Evolutionary conservation across 2,329 filamentous ascomycete species (phyloP).

Genomic region (Fusarium miscanthi): DNA sequence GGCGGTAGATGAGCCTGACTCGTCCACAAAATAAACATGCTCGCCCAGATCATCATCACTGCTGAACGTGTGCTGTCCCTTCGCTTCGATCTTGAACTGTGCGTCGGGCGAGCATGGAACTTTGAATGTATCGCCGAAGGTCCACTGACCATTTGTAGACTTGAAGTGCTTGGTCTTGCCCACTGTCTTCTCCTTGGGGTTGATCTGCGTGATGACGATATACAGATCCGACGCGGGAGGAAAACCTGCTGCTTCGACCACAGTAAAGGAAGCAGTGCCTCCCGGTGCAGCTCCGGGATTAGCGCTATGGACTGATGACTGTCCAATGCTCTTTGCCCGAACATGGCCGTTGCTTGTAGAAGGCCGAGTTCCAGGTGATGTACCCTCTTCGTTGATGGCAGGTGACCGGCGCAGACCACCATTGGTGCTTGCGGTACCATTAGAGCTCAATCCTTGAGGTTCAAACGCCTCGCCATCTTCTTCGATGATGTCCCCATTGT

Average conservation of each 20-base stretch:
- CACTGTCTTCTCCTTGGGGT: slow-evolving; percentile 79
- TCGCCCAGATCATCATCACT: slow-evolving; percentile 88
- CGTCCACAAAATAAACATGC: slow-evolving; percentile 89
- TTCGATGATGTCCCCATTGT: slow-evolving; percentile 67
- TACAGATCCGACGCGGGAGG: slow-evolving; percentile 82
- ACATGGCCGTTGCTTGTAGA: slow-evolving; percentile 54
- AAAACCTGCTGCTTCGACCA: slow-evolving; percentile 83
- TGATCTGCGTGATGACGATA: slow-evolving; percentile 75
- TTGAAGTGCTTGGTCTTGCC: slow-evolving; percentile 96
- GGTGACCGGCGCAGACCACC: slow-evolving; percentile 57
- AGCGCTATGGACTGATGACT: slow-evolving; percentile 74
- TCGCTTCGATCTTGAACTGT: slow-evolving; percentile 87
- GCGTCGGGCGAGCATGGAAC: slow-evolving; percentile 81
- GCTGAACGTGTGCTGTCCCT: slow-evolving; percentile 86
- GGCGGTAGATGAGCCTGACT: slow-evolving; percentile 73
- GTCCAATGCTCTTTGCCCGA: slow-evolving; percentile 70
- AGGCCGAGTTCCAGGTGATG: slow-evolving; percentile 36
- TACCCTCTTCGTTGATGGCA: slow-evolving; percentile 50
- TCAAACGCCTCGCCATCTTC: slow-evolving; percentile 56
- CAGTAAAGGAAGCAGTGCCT: slow-evolving; percentile 82
- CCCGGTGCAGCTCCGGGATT: slow-evolving; percentile 69
- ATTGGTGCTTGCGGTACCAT: slow-evolving; percentile 52
- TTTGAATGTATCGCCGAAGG: slow-evolving; percentile 84
- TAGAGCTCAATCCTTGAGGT: slow-evolving; percentile 50
- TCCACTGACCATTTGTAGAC: slow-evolving; percentile 70